Percentiles rank a stretch among this genome's conserved stretches.
These are phyloP conservation scores for Alternaria conjuncta DNA, from an alignment of 2,329 filamentous ascomycete genomes.

Conservation along the genomic window DNA sequence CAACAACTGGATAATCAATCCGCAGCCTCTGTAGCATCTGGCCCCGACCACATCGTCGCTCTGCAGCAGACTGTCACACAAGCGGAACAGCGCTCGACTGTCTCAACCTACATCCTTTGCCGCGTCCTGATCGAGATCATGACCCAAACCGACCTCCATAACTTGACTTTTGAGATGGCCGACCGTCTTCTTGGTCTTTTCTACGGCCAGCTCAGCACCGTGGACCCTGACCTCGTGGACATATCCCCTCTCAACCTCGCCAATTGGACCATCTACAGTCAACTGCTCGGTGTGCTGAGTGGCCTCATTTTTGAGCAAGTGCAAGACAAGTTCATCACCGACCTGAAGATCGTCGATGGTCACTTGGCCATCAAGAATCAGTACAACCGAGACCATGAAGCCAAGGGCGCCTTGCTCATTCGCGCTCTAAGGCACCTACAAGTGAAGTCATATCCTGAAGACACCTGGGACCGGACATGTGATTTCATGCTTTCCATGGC, in stretches of 20 bases:
- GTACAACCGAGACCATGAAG: conserved; percentile 72
- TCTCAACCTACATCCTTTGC: conserved; percentile 95
- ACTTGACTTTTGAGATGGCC: conserved; percentile 89
- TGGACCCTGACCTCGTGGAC: conserved; percentile 80
- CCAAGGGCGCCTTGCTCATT: conserved; percentile 84
- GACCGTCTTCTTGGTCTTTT: conserved; percentile 94
- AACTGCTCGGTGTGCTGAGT: conserved; percentile 95
- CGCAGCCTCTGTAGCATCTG: conserved; percentile 32
- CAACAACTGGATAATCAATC: conserved; percentile 37
- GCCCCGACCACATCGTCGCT: conserved; percentile 46
- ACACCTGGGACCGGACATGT: conserved; percentile 84
- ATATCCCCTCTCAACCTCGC: conserved; percentile 84
- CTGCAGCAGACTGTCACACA: conserved; percentile 76
- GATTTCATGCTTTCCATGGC: conserved; percentile 85
- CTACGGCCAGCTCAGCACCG: conserved; percentile 90
- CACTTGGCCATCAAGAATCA: conserved; percentile 76
- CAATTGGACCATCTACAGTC: conserved; percentile 94
- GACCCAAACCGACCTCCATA: conserved; percentile 81
- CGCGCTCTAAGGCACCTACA: conserved; percentile 90
- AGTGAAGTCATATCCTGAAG: conserved; percentile 74
- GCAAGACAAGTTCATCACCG: conserved; percentile 78
- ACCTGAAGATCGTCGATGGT: conserved; percentile 79
- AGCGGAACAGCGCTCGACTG: conserved; percentile 86
- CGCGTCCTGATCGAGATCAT: conserved; percentile 94
- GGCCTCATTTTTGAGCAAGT: conserved; percentile 88